A percentile compares a stretch with the other conserved stretches of the same genome.
These are phyloP conservation scores for Canna indica DNA, from an alignment of 176 grass and related monocot genomes.

Conservation along the genomic window DNA sequence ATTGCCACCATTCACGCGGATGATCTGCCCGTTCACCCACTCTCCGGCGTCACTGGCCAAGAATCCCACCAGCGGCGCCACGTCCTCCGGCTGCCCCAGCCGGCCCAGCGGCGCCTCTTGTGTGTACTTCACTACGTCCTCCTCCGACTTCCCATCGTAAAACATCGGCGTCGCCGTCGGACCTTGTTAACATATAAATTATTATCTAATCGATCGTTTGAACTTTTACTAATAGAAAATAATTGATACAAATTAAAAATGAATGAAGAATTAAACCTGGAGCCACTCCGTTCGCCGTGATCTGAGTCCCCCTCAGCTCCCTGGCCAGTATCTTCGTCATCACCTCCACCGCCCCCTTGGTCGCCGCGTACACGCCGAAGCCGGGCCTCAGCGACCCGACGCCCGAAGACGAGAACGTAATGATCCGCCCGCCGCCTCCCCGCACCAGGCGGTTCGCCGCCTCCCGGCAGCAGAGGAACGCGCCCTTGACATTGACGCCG, in stretches of 20 bases:
- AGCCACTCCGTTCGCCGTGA: constrained; percentile 4
- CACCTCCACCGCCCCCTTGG: constrained; percentile 5
- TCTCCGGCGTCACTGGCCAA: constrained; percentile 37
- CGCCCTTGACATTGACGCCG: constrained; percentile 44
- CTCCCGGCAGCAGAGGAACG: constrained; percentile 73
- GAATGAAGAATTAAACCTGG: not conserved
- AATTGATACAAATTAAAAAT: no score
- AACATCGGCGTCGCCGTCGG: constrained; percentile 8
- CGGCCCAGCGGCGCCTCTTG: constrained; percentile 5
- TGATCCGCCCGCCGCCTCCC: constrained; percentile 58
- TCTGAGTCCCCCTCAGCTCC: not conserved
- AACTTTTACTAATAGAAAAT: no score
- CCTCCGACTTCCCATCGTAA: constrained; percentile 8
- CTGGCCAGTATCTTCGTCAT: constrained; percentile 11
- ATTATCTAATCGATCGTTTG: no score
- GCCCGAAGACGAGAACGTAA: constrained; percentile 27
- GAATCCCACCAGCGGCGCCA: constrained; percentile 43
- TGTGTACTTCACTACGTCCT: not conserved
- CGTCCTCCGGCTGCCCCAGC: constrained; percentile 31
- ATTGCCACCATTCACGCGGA: constrained; percentile 41
- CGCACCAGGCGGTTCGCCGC: constrained; percentile 38
- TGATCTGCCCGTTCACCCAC: constrained; percentile 45
- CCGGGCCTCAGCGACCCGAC: constrained; percentile 8
- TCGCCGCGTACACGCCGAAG: not conserved
- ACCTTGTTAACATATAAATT: no score